Base-by-base conservation (phyloP, 2,329 filamentous ascomycete genomes). In the Fusarium brachygibbosum region DNA sequence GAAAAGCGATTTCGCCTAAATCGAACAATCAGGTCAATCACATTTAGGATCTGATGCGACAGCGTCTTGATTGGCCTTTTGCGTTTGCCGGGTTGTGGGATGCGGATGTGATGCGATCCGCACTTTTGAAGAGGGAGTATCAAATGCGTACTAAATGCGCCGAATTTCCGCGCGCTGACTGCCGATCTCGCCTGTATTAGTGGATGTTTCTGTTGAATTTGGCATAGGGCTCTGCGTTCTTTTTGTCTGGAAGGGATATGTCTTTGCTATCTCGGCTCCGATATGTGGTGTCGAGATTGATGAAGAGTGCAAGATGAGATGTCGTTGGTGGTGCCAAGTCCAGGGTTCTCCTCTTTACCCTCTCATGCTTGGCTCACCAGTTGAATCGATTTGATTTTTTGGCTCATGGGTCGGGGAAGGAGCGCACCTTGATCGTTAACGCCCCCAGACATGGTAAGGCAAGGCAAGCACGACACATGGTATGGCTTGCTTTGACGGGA, bases 91-190 rank as follows among this genome's bases (percentile, higher is more conserved):
- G 63, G 54, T 48, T 52, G 57, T 63, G 63, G 63, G 64, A 63
- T 64, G 41, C 37, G 53, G 56, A 53, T 65, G 66, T 61, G 66
- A 62, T 70, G 71, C 71, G 69, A 73, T 73, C 71, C 68, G 71
- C 66, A 74, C 63, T 60, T 66, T 70, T 65, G 60, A 44, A 64
- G 37, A 49, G 66, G 54, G 51, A 63, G 38, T 58, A 32, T 61
- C 45, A 45, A 35, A 66, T 66, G 51, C 66, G 51, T 64, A 32
- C 61, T 56, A 41, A 35, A 66, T 66, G 63, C 63, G 62, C 63
- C 62, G 55, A 19, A 62, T 61, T 70, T 63, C 66, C 62, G 66
- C 66, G 61, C 44, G 61, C 45, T 63, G 66, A 49, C 34, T 69
- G 64, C 46, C 68, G 68, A 71, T 71, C 64, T 42, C 58, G 62